A percentile compares a stretch with the other conserved stretches of the same genome.
Evolutionary conservation across 768 basidiomycete genomes (phyloP).

Genomic region (Grammothele lineata): DNA sequence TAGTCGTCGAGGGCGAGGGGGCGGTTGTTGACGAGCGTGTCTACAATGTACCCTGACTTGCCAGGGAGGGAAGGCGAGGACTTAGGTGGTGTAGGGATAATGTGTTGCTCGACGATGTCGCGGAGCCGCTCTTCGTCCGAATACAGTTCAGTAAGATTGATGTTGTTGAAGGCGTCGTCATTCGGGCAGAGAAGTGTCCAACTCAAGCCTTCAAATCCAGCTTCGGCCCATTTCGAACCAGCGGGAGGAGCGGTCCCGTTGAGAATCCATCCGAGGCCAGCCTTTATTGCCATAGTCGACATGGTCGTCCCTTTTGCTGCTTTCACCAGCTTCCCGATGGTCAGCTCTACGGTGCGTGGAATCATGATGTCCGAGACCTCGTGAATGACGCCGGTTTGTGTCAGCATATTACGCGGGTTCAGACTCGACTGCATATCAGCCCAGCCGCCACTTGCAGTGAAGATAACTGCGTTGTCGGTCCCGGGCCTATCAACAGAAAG

Average conservation of each 20-base stretch:
- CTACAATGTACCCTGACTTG: slow-evolving; percentile 22
- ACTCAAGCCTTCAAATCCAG: slow-evolving; percentile 43
- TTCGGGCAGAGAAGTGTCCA: slow-evolving; percentile 92
- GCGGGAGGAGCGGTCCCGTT: slow-evolving; percentile 79
- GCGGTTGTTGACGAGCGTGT: slow-evolving; percentile 55
- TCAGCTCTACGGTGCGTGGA: slow-evolving; percentile 83
- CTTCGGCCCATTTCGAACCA: slow-evolving; percentile 60
- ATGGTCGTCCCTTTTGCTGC: slow-evolving; percentile 90
- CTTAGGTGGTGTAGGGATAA: slow-evolving; percentile 48
- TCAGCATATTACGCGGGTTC: slow-evolving; percentile 64
- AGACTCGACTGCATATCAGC: slow-evolving; percentile 59
- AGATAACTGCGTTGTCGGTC: slow-evolving; percentile 40
- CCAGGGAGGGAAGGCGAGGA: slow-evolving; percentile 20
- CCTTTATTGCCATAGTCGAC: slow-evolving; percentile 76
- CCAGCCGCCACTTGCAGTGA: slow-evolving; percentile 78
- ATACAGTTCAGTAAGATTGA: slow-evolving; percentile 76
- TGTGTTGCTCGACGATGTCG: slow-evolving; percentile 69
- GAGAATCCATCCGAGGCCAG: slow-evolving; percentile 87
- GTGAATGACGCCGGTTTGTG: slow-evolving; percentile 88
- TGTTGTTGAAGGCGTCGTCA: slow-evolving; percentile 85
- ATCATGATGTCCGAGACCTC: slow-evolving; percentile 81
- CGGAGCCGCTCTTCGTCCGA: slow-evolving; percentile 50
- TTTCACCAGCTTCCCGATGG: slow-evolving; percentile 83
- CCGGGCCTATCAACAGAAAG: slow-evolving; percentile 59
- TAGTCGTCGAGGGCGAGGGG: slow-evolving; percentile 71